phyloP scores from a whole-genome alignment of 2,329 filamentous ascomycete genomes.

The Pseudogymnoascus sp. region DNA sequence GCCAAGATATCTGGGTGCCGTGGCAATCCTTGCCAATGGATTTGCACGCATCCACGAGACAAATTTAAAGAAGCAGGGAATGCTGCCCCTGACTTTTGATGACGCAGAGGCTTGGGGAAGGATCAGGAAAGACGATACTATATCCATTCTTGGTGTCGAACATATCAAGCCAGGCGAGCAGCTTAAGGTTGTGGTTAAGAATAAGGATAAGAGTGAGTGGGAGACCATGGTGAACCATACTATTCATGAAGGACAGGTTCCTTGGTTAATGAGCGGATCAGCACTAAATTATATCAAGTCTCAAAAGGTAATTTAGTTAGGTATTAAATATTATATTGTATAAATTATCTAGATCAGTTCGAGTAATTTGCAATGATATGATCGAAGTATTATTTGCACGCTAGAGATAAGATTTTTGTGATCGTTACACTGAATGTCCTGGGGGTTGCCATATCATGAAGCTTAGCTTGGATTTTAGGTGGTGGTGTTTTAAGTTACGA shows the following conservation, averaged over 20 bases:
- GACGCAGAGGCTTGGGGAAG: constrained; percentile 15
- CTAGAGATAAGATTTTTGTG: no score
- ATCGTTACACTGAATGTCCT: no score
- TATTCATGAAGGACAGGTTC: constrained; percentile 12
- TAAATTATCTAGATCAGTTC: no score
- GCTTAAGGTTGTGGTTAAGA: constrained; percentile 9
- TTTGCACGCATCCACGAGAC: constrained; percentile 27
- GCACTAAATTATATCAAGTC: constrained; percentile 12
- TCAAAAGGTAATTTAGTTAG: no score
- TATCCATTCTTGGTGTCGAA: constrained; percentile 11
- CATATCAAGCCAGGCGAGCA: constrained; percentile 9
- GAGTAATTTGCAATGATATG: no score
- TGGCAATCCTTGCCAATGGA: constrained; percentile 22
- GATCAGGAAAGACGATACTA: constrained; percentile 14
- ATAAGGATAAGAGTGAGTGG: constrained; percentile 10
- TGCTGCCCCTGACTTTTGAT: constrained; percentile 23
- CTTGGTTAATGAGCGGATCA: constrained; percentile 11
- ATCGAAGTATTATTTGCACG: no score
- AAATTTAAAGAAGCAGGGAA: constrained; percentile 27
- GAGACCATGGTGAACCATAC: constrained; percentile 10
- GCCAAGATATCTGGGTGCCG: constrained; percentile 21
- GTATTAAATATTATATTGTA: no score
- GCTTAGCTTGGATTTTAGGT: no score
- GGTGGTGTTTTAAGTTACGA: no score
- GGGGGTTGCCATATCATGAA: no score